Evolutionary conservation across 2,329 filamentous ascomycete genomes (phyloP).

Genomic region (Thermochaetoides dissita): DNA sequence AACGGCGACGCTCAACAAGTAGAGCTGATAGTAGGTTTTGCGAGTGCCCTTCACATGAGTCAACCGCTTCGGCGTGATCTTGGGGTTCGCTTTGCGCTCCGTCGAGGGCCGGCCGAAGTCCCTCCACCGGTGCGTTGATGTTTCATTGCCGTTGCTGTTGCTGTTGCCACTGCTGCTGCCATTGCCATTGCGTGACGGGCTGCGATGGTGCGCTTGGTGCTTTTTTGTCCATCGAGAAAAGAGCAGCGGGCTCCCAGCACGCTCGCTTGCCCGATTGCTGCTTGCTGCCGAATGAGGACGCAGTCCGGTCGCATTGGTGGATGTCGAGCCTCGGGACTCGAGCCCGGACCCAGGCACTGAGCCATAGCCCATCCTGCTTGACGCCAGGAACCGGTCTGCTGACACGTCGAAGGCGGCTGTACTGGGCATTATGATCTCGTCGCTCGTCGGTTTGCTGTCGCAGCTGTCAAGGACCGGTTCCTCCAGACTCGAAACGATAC

Average conservation of each 20-base stretch:
- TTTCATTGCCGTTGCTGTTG: slow-evolving; percentile 3
- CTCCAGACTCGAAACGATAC: slow-evolving; percentile 7
- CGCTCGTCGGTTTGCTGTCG: slow-evolving; percentile 2
- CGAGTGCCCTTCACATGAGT: slow-evolving; percentile 13
- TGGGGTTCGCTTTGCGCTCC: slow-evolving; percentile 10
- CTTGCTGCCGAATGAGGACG: slow-evolving; percentile 9
- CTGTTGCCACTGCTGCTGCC: not conserved
- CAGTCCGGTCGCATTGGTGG: not conserved
- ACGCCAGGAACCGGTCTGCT: slow-evolving; percentile 3
- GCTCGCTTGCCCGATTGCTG: slow-evolving; percentile 8
- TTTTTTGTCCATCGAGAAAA: slow-evolving; percentile 15
- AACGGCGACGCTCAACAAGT: no score
- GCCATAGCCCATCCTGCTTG: slow-evolving; percentile 6
- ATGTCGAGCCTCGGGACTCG: slow-evolving; percentile 3
- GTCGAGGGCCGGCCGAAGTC: slow-evolving; percentile 3
- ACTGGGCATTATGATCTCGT: slow-evolving; percentile 12
- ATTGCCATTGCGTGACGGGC: not conserved
- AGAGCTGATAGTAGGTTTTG: no score
- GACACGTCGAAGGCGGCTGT: slow-evolving; percentile 7
- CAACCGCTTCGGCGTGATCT: slow-evolving; percentile 8
- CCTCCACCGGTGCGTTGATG: slow-evolving; percentile 1
- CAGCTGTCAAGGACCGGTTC: slow-evolving; percentile 2
- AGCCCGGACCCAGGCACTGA: slow-evolving; percentile 2
- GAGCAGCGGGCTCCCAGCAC: slow-evolving; percentile 11
- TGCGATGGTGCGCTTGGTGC: slow-evolving; percentile 11